A percentile compares a stretch with the other conserved stretches of the same genome.
Evolutionary conservation across 306 rosid species (phyloP).

Genomic region (Calophaca sinica): DNA sequence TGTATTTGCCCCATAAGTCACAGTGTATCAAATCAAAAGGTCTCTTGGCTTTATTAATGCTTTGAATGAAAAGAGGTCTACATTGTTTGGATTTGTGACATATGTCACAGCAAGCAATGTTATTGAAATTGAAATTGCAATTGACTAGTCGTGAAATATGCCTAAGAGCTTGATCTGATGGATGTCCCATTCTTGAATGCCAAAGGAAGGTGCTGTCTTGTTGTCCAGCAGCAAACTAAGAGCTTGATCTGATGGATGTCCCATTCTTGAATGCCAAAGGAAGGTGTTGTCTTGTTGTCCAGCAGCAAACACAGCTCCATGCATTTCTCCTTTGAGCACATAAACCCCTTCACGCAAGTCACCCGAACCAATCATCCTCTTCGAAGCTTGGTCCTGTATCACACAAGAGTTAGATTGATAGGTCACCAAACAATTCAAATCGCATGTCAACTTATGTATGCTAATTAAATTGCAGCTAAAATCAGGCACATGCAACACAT

Average conservation of each 20-base stretch:
- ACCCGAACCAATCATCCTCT: no score
- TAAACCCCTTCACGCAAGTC: not conserved
- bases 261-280: no score
- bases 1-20: not conserved
- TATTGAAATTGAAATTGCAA: not conserved
- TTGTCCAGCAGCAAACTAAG: not conserved
- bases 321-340: not conserved
- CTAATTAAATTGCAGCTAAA: not conserved
- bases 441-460: not conserved
- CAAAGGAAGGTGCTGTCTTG: no score
- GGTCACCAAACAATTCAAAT: not conserved
- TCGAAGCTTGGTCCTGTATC: not conserved
- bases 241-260: not conserved
- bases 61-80: not conserved
- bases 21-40: not conserved
- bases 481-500: not conserved
- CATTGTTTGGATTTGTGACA: not conserved
- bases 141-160: not conserved
- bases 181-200: no score
- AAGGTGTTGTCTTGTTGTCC: no score
- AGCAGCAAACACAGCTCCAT: no score
- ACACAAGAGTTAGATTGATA: not conserved
- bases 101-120: no score
- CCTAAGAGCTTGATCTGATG: not conserved
- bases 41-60: not conserved